These are phyloP conservation scores for Volutella citrinella DNA, from an alignment of 2,329 filamentous ascomycete species.

Conservation along the genomic window DNA sequence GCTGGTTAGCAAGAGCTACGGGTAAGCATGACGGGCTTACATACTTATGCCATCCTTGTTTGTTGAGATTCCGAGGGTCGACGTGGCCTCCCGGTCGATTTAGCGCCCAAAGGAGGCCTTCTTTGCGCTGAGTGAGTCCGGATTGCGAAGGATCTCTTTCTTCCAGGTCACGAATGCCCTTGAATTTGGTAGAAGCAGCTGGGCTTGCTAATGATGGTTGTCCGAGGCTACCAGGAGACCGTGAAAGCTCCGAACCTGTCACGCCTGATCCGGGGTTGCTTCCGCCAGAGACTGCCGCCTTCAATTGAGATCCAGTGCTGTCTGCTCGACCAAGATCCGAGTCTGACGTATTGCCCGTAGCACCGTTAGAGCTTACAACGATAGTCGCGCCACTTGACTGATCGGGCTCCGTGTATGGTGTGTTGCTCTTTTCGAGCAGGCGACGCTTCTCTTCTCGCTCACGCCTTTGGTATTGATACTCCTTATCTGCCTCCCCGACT, in stretches of 20 bases:
- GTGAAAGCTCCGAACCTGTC: constrained; percentile 44
- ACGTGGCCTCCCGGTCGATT: constrained; percentile 92
- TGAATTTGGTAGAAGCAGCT: constrained; percentile 64
- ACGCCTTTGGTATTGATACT: constrained; percentile 92
- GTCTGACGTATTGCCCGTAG: constrained; percentile 54
- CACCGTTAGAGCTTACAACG: constrained; percentile 40
- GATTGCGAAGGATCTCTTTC: constrained; percentile 66
- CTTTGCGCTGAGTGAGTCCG: constrained; percentile 69
- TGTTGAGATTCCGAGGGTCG: constrained; percentile 91
- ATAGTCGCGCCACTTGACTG: constrained; percentile 40
- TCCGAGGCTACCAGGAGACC: constrained; percentile 54
- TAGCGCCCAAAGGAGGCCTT: constrained; percentile 91
- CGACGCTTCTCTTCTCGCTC: constrained; percentile 94
- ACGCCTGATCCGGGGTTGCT: constrained; percentile 30
- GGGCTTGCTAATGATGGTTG: constrained; percentile 49
- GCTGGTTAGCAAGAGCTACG: constrained; percentile 11
- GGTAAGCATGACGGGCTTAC: constrained; percentile 31
- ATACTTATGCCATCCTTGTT: constrained; percentile 98
- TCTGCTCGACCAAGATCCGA: constrained; percentile 70
- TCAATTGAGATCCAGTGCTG: constrained; percentile 69
- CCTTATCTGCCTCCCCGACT: constrained; percentile 91
- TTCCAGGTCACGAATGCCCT: constrained; percentile 87
- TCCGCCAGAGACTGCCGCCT: constrained; percentile 46
- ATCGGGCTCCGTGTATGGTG: constrained; percentile 68
- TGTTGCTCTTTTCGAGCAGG: constrained; percentile 82